Conservation (phyloP, 2,329 filamentous ascomycete genomes). For the Talaromyces pinophilus region DNA sequence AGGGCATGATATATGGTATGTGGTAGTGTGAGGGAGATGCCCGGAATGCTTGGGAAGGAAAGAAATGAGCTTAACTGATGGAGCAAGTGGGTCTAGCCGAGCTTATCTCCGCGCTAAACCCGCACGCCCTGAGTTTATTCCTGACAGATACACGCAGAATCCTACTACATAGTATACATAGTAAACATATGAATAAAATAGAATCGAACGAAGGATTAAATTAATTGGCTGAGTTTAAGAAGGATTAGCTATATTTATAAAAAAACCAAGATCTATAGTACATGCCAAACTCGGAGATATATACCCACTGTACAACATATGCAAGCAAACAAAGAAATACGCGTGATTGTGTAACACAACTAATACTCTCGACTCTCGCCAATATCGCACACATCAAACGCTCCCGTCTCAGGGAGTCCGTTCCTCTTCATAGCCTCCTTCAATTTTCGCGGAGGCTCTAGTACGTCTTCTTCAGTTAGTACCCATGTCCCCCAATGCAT, state of each 20-base stretch:
- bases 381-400: conserved; percentile 82
- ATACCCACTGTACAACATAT: background rate
- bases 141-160: no score
- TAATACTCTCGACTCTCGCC: conserved; percentile 78
- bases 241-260: background rate
- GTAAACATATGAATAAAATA: no score
- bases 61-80: background rate
- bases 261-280: background rate
- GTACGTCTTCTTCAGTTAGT: conserved; percentile 77
- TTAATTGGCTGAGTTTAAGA: background rate
- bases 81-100: background rate
- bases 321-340: background rate
- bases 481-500: conserved; percentile 95
- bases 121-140: background rate
- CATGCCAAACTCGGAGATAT: background rate
- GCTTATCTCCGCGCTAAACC: conserved; percentile 6
- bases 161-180: no score
- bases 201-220: no score
- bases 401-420: conserved; percentile 67
- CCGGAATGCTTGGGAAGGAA: background rate
- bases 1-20: background rate
- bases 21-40: no score
- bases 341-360: conserved; percentile 26
- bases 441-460: conserved; percentile 76
- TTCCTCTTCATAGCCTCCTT: conserved; percentile 69